Percentiles rank a stretch among this genome's conserved stretches.
Conservation (phyloP, 2,329 filamentous ascomycete genomes). For the Orbilia blumenaviensis region DNA sequence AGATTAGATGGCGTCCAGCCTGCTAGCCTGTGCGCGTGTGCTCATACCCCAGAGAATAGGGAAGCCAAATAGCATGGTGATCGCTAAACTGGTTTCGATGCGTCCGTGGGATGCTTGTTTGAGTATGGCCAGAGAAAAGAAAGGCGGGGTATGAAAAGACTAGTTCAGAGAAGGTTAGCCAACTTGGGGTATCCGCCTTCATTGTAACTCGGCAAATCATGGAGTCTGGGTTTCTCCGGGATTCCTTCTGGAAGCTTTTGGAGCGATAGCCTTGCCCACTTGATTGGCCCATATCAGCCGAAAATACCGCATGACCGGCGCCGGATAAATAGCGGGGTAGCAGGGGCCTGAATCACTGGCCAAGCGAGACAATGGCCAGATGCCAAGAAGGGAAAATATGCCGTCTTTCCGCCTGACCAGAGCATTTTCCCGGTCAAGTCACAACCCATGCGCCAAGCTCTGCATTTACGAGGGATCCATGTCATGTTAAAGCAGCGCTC, state of each 20-base stretch:
- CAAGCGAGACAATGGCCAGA: conserved; percentile 30
- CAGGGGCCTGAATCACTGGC: conserved; percentile 19
- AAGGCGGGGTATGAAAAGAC: conserved; percentile 43
- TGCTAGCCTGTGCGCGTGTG: too few species aligned
- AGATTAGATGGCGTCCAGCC: background rate
- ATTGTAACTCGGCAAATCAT: background rate
- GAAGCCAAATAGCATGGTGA: background rate
- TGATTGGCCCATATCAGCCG: conserved; percentile 51
- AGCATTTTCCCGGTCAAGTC: conserved; percentile 30
- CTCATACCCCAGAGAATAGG: conserved; percentile 41
- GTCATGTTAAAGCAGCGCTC: background rate
- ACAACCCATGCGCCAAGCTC: conserved; percentile 27
- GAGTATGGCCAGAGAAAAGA: background rate
- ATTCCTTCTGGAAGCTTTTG: conserved; percentile 52
- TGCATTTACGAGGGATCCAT: conserved; percentile 27
- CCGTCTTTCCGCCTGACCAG: conserved; percentile 53
- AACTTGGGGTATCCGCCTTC: background rate
- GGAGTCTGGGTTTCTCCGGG: conserved; percentile 44
- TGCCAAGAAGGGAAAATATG: conserved; percentile 37
- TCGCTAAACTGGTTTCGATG: conserved; percentile 29
- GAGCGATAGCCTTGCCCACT: background rate
- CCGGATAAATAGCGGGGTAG: conserved; percentile 54
- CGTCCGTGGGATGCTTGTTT: conserved; percentile 11
- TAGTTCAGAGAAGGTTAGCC: conserved; percentile 15
- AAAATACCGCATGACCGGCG: conserved; percentile 54